Percentiles rank a stretch among this genome's conserved stretches.
phyloP scores from a whole-genome alignment of 129 eudicot genomes.

The Silybum marianum region DNA sequence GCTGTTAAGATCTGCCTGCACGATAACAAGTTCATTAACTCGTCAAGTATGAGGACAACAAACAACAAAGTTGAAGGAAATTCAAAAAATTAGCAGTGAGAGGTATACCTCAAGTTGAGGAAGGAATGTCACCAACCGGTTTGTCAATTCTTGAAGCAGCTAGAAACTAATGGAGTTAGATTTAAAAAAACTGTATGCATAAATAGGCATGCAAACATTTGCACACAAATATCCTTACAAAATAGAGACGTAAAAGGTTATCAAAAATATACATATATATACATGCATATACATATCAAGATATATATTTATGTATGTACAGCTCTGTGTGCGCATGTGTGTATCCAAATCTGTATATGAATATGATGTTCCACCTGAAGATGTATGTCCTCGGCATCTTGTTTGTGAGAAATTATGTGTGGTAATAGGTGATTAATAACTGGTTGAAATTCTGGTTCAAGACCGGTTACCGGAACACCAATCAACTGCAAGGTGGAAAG shows the following conservation, averaged over 20 bases:
- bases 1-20: slow-evolving; percentile 84
- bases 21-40: slow-evolving; percentile 7
- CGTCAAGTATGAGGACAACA: neutral
- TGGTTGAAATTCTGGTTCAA: slow-evolving; percentile 96
- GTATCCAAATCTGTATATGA: neutral
- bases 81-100: slow-evolving; percentile 5
- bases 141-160: slow-evolving; percentile 96
- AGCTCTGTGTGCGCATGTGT: neutral
- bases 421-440: slow-evolving; percentile 78
- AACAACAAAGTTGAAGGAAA: slow-evolving; percentile 3
- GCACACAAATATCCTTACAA: neutral
- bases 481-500: slow-evolving; percentile 64
- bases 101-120: slow-evolving; percentile 86
- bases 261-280: neutral
- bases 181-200: slow-evolving; percentile 1
- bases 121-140: slow-evolving; percentile 68
- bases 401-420: slow-evolving; percentile 71
- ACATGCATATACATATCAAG: neutral
- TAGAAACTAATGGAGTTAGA: slow-evolving; percentile 46
- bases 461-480: slow-evolving; percentile 81
- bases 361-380: slow-evolving; percentile 64
- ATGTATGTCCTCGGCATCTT: slow-evolving; percentile 69
- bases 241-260: neutral
- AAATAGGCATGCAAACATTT: neutral
- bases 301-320: neutral